Evolutionary conservation across 2,329 filamentous ascomycete genomes (phyloP), one percentile per base, ranked within the genome.

Genomic region (Emericellopsis atlantica): DNA sequence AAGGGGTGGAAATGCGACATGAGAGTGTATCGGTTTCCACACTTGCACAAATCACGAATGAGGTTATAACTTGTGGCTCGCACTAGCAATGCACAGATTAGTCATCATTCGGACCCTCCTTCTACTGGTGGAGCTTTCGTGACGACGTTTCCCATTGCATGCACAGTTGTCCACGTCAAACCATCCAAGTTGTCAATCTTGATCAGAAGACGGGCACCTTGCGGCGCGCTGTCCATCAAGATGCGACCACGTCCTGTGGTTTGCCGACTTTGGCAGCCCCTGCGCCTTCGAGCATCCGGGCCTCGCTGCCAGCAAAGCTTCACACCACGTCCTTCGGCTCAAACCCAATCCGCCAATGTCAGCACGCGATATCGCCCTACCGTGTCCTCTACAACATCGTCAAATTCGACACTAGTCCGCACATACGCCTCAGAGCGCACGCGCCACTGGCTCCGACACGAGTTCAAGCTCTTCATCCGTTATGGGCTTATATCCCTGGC

Each of bases 351-450:
- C 26, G 26, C 26, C 26, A 29, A 29, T 29, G 26, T 29, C 26
- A 29, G 26, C 26, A 29, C 26, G 26, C 26, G 26, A 4, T 29
- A 29, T 21, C 32, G 32, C n/a, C 32, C 32, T 21, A 35, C 32
- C n/a, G 18, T 35, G 8, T 35, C n/a, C n/a, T 15, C 32, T 14
- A 3, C 32, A 9, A 15, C 32, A 35, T 21, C 32, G 4, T 56
- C 68, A 38, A 70, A 74, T 39, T 66, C 65, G 24, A 67, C 76
- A 35, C 65, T 81, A 32, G 74, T 75, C 4, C 81, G 89, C 40
- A 75, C 84, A 45, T 74, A 93, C 44, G 87, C 84, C n/a, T 93
- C 85, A 0, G 81, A 88, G 55, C 77, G 78, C 46, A 37, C 34
- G 7, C 81, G 77, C 48, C 65, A 68, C 46, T 86, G 79, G 66